phyloP scores from a whole-genome alignment of 768 basidiomycete genomes.

The Bullera alba region DNA sequence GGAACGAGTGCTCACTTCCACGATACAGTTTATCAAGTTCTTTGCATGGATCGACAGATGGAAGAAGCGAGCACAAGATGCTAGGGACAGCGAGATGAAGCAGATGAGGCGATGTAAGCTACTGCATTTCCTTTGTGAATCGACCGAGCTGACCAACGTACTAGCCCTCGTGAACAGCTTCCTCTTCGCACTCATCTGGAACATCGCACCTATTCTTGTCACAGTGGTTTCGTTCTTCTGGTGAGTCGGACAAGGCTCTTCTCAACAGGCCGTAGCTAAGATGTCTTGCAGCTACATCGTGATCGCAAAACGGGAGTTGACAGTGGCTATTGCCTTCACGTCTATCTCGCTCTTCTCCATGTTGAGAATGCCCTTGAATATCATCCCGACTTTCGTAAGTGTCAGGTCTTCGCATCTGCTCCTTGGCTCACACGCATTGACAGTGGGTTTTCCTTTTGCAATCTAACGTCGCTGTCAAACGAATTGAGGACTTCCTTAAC shows the following conservation, averaged over 20 bases:
- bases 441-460: slow-evolving; percentile 54
- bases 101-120: slow-evolving; percentile 62
- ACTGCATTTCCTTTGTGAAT: background rate
- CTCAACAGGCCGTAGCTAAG: slow-evolving; percentile 51
- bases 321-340: slow-evolving; percentile 76
- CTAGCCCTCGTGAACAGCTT: slow-evolving; percentile 53
- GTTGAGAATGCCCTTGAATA: slow-evolving; percentile 65
- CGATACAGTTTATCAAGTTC: slow-evolving; percentile 51
- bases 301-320: slow-evolving; percentile 65
- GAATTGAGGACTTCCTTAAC: slow-evolving; percentile 61
- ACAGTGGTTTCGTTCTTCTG: slow-evolving; percentile 70
- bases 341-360: slow-evolving; percentile 79
- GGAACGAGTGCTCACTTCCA: background rate
- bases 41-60: slow-evolving; percentile 74
- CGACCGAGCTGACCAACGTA: background rate
- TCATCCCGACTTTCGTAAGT: slow-evolving; percentile 56
- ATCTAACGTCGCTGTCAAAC: slow-evolving; percentile 60
- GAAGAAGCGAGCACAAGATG: slow-evolving; percentile 54
- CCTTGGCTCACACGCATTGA: background rate
- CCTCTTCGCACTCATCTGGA: slow-evolving; percentile 67
- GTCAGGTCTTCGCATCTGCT: background rate
- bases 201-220: slow-evolving; percentile 66
- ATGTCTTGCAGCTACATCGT: slow-evolving; percentile 66
- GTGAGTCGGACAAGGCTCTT: slow-evolving; percentile 2
- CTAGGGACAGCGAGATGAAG: slow-evolving; percentile 59